phyloP scores from a whole-genome alignment of 106 monocot genomes.

The Narthecium ossifragum region DNA sequence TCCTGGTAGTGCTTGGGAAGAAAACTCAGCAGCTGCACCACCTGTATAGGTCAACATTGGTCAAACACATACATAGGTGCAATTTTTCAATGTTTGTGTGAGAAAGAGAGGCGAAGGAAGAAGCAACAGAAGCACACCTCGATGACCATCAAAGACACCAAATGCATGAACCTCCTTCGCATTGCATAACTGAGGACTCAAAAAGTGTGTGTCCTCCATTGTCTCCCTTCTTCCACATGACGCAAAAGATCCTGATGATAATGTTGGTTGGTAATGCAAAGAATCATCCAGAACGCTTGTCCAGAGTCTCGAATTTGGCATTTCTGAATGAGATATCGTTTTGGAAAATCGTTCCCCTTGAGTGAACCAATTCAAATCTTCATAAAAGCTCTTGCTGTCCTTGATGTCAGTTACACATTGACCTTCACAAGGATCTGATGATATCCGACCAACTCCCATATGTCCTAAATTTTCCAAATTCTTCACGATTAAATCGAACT shows the following conservation, averaged over 20 bases:
- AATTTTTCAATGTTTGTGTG: neutral
- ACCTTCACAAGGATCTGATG: conserved; percentile 11
- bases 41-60: conserved; percentile 42
- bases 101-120: neutral
- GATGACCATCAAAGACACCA: conserved; percentile 97
- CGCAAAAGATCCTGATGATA: conserved; percentile 92
- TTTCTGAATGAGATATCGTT: conserved; percentile 4
- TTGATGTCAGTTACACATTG: conserved; percentile 1
- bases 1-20: conserved; percentile 74
- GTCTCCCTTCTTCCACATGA: conserved; percentile 88
- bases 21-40: conserved; percentile 93
- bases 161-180: conserved; percentile 57
- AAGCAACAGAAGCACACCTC: conserved; percentile 40
- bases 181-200: conserved; percentile 70
- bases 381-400: conserved; percentile 19
- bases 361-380: conserved; percentile 68
- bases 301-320: conserved; percentile 27
- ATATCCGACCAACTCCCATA: neutral
- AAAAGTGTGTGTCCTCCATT: conserved; percentile 97
- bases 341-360: conserved; percentile 58
- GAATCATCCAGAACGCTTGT: conserved; percentile 14
- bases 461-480: conserved; percentile 13
- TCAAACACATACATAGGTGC: neutral
- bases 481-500: conserved; percentile 34
- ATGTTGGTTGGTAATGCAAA: conserved; percentile 47